phyloP scores from a whole-genome alignment of 2,329 filamentous ascomycete genomes.

The Diaporthe capsici region DNA sequence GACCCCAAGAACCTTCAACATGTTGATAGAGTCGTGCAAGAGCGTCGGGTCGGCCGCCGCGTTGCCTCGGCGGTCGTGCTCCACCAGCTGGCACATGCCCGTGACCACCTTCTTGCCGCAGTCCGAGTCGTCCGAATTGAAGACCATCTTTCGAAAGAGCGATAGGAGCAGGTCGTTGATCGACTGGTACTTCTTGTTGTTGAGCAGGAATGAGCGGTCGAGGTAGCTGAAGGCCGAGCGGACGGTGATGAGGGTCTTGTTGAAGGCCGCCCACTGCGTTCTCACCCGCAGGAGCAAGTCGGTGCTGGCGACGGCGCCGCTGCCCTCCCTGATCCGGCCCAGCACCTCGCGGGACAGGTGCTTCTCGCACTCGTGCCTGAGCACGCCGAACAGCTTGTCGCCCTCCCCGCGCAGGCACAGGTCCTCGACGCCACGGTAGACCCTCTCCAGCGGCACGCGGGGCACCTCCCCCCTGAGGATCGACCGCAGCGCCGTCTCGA shows the following conservation, averaged over 20 bases:
- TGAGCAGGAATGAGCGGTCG: conserved; percentile 89
- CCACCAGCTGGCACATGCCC: conserved; percentile 83
- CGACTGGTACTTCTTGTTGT: conserved; percentile 76
- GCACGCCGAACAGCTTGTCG: conserved; percentile 74
- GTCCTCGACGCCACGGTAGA: conserved; percentile 94
- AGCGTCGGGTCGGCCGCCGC: conserved; percentile 71
- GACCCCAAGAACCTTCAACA: conserved; percentile 87
- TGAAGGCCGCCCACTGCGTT: conserved; percentile 82
- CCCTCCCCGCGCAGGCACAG: conserved; percentile 85
- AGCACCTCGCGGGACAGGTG: conserved; percentile 77
- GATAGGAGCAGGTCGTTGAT: conserved; percentile 86
- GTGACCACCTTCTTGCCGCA: conserved; percentile 53
- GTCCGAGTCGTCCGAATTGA: conserved; percentile 50
- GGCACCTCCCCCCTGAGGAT: conserved; percentile 79
- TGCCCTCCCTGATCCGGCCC: conserved; percentile 63
- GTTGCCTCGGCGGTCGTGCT: conserved; percentile 75
- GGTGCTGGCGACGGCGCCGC: conserved; percentile 67
- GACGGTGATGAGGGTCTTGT: conserved; percentile 76
- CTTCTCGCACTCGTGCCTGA: conserved; percentile 75
- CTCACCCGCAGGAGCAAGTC: conserved; percentile 72
- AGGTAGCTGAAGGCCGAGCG: conserved; percentile 94
- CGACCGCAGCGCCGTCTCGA: conserved; percentile 79
- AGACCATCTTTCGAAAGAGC: conserved; percentile 78
- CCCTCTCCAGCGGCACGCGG: conserved; percentile 83
- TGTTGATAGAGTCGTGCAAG: conserved; percentile 82